Evolutionary conservation across 2,329 filamentous ascomycete genomes (phyloP).

Genomic region (Microdochium paspali): DNA sequence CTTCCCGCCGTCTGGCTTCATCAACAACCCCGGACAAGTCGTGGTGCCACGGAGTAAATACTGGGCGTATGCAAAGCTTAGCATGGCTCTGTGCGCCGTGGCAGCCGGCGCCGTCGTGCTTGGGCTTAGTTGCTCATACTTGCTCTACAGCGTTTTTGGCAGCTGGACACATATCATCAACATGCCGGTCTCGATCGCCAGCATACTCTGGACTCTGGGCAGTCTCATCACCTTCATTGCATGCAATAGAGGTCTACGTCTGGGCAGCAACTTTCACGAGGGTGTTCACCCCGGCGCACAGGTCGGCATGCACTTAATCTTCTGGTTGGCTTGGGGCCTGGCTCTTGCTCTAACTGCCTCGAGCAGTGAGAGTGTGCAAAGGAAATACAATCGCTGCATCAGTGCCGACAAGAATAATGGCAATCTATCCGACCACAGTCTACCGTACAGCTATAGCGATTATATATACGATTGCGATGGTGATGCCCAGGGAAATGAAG

Average conservation of each 20-base stretch:
- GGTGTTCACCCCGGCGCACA: constrained; percentile 16
- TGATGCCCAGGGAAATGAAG: constrained; percentile 2
- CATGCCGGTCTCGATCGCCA: constrained; percentile 11
- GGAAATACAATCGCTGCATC: background rate
- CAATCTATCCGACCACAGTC: constrained; percentile 1
- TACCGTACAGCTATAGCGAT: background rate
- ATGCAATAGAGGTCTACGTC: constrained; percentile 13
- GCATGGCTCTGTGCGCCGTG: constrained; percentile 11
- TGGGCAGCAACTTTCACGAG: background rate
- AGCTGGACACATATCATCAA: constrained; percentile 6
- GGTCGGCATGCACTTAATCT: constrained; percentile 15
- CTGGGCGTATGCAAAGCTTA: constrained; percentile 13
- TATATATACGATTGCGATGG: constrained; percentile 7
- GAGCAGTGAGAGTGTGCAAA: constrained; percentile 1
- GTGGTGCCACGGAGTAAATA: constrained; percentile 11
- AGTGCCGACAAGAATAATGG: constrained; percentile 3
- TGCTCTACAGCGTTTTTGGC: constrained; percentile 2
- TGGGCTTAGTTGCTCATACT: constrained; percentile 11
- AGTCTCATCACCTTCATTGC: constrained; percentile 17
- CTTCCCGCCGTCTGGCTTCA: background rate
- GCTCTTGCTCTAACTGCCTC: constrained; percentile 9
- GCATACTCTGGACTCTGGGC: constrained; percentile 17
- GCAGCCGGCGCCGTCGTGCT: constrained; percentile 14
- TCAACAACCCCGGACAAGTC: constrained; percentile 5
- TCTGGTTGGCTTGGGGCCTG: constrained; percentile 16